Base-by-base conservation (phyloP, 202 grass and related monocot species). In the Cymbopogon flexuosus region DNA sequence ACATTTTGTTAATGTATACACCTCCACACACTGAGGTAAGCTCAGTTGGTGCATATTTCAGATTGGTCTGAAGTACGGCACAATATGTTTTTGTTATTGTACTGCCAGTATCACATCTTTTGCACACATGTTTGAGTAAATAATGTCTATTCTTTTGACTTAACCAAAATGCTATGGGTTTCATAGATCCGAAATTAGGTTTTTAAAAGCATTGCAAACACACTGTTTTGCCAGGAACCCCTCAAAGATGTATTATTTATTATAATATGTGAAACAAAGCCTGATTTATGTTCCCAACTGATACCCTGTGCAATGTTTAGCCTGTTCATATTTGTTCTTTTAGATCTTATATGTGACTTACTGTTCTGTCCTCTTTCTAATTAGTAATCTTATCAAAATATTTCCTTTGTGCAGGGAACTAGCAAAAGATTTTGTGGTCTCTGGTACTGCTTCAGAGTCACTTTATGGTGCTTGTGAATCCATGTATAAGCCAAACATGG, bases 401-500 rank as follows among this genome's bases (percentile, higher is more conserved):
- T 72, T 86, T 87, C 7, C 58, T 80, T 73, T 84, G 8, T 79
- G 63, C 86, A 97, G 95, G 82, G 88, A 94, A 62, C 82, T 97
- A 36, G 88, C 94, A 3, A 91, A 97, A 88, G 88, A 97, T 84
- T 94, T 93, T 91, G 92, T 97, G 31, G 92, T 94, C 51, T 93
- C 90, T 21, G 90, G 92, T 72, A 93, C 92, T 59, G 88, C 90
- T 81, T 82, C 84, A 2, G 92, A 97, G 51, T 92, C 86, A 71
- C 73, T 97, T 70, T 97, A 93, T 88, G 92, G 94, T 89, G 88
- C 81, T 62, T 97, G 88, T 43, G 94, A 97, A 70, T 93, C 92
- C 76, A 97, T 97, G 92, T 97, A 91, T 68, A 97, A 97, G 68
- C 92, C 88, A 79, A 73, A 91, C 81, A 97, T 94, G 92, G 90